These are phyloP conservation scores for Podaxis pistillaris DNA, from an alignment of 768 basidiomycete genomes.

Conservation along the genomic window DNA sequence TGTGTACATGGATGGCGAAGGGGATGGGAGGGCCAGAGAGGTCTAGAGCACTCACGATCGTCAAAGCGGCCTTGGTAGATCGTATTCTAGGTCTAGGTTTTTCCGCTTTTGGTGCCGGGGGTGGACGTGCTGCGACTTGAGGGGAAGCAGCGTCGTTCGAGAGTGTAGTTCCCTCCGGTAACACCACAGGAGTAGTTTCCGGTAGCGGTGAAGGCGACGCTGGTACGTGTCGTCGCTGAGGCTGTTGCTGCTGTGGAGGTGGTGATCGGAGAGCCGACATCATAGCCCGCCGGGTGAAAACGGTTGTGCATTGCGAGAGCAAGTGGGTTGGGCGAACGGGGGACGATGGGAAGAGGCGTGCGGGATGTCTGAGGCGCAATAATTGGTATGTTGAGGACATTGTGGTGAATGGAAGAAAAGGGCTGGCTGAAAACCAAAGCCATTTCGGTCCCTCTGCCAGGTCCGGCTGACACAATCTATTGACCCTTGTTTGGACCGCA, in stretches of 20 bases:
- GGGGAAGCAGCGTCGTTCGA: constrained; percentile 65
- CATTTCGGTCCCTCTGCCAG: neutral
- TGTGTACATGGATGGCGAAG: constrained; percentile 3
- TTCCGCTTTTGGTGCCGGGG: constrained; percentile 62
- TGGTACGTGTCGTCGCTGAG: constrained; percentile 35
- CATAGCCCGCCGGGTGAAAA: constrained; percentile 54
- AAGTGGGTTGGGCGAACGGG: constrained; percentile 29
- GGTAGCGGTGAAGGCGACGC: constrained; percentile 10
- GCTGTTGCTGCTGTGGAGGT: constrained; percentile 25
- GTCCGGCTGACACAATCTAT: constrained; percentile 20
- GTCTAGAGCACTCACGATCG: constrained; percentile 50
- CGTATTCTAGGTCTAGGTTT: constrained; percentile 65
- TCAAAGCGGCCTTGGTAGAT: constrained; percentile 74
- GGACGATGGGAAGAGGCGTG: constrained; percentile 29
- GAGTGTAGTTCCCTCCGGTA: constrained; percentile 23
- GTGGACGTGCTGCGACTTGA: constrained; percentile 70
- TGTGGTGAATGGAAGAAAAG: constrained; percentile 1
- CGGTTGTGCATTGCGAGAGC: constrained; percentile 31
- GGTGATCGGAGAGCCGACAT: constrained; percentile 59
- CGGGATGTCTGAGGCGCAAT: constrained; percentile 16
- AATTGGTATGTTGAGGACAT: constrained; percentile 16
- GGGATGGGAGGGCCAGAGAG: constrained; percentile 1
- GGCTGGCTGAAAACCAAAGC: neutral
- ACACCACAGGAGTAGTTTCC: constrained; percentile 13
- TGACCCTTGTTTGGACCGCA: constrained; percentile 22